Conservation (phyloP, 164 flowering plant species). For the Magnolia kwangsiensis region DNA sequence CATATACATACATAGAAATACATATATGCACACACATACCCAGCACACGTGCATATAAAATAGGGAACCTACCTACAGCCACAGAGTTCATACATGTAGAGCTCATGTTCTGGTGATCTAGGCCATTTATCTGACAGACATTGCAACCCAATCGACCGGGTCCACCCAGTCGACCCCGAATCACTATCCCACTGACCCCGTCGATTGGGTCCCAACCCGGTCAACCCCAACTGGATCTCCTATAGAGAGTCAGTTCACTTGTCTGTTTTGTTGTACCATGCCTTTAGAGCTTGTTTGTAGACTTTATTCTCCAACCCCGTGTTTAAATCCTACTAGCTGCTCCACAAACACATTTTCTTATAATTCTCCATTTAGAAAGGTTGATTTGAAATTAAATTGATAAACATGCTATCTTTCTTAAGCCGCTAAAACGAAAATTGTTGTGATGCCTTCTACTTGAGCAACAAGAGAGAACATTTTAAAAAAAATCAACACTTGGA, state of each 20-base stretch:
- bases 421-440: background rate
- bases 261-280: background rate
- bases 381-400: conserved; percentile 3
- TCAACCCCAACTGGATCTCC: no score
- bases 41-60: no score
- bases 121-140: no score
- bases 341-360: background rate
- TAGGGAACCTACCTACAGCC: no score
- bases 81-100: no score
- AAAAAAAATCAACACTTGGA: conserved; percentile 1
- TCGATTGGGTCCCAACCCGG: no score
- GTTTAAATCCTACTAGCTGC: background rate
- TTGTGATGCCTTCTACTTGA: background rate
- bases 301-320: background rate
- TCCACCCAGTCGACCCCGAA: background rate
- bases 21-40: no score
- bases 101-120: no score
- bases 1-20: no score
- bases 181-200: no score
- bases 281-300: background rate
- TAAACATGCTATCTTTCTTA: background rate
- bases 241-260: background rate
- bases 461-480: background rate
- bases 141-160: background rate
- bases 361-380: background rate